These are phyloP conservation scores for Penicillium roqueforti DNA, from an alignment of 495 filamentous ascomycete genomes.

Conservation along the genomic window DNA sequence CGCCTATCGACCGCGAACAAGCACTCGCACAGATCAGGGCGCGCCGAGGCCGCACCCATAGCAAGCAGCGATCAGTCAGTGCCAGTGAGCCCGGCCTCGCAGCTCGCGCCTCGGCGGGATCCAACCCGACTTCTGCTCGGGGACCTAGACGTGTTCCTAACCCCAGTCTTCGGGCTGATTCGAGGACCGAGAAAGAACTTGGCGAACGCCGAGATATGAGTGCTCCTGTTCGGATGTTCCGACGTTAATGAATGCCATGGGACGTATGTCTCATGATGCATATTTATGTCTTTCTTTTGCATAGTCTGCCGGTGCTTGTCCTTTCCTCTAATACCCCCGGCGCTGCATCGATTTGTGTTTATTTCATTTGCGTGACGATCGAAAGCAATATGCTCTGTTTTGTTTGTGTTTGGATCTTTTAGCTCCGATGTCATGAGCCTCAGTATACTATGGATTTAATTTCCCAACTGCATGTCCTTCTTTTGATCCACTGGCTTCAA, in stretches of 20 bases:
- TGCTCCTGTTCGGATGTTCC: slow-evolving; percentile 39
- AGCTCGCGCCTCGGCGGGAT: slow-evolving; percentile 22
- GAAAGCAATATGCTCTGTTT: slow-evolving; percentile 3
- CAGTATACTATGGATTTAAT: slow-evolving; percentile 1
- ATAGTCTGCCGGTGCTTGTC: slow-evolving; percentile 19
- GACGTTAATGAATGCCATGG: slow-evolving; percentile 23
- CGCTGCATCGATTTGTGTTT: slow-evolving; percentile 23
- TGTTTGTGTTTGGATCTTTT: slow-evolving; percentile 6
- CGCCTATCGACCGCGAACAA: slow-evolving; percentile 47
- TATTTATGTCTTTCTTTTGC: slow-evolving; percentile 15
- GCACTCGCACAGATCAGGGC: slow-evolving; percentile 51
- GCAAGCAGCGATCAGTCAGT: slow-evolving; percentile 42
- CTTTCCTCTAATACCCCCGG: slow-evolving; percentile 25
- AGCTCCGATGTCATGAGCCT: slow-evolving; percentile 10
- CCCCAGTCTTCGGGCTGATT: slow-evolving; percentile 34
- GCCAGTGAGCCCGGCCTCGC: slow-evolving; percentile 34
- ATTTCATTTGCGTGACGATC: slow-evolving; percentile 16
- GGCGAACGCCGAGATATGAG: slow-evolving; percentile 37
- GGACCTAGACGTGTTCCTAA: slow-evolving; percentile 38
- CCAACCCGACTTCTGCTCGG: slow-evolving; percentile 24
- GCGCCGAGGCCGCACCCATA: slow-evolving; percentile 44
- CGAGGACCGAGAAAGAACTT: slow-evolving; percentile 27
- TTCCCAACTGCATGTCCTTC: neutral
- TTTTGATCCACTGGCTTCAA: neutral
- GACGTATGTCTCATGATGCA: slow-evolving; percentile 7